These are phyloP conservation scores for Chionographis japonica DNA, from an alignment of 106 monocot species.

Conservation along the genomic window DNA sequence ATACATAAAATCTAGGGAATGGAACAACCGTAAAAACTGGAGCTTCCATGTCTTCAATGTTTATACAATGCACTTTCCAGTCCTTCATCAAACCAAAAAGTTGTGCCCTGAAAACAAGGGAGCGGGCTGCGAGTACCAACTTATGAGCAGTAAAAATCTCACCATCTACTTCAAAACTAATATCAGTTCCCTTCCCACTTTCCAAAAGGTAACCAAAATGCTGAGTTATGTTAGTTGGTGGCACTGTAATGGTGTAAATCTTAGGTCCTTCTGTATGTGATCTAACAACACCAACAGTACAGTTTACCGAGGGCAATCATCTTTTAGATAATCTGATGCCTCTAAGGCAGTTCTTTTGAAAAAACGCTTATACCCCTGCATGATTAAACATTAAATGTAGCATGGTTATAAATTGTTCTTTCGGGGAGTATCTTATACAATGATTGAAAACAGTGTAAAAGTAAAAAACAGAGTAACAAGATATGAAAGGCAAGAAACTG, in stretches of 20 bases:
- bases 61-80: constrained; percentile 52
- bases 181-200: constrained; percentile 53
- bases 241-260: constrained; percentile 56
- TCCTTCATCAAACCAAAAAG: constrained; percentile 95
- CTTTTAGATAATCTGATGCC: constrained; percentile 85
- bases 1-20: neutral
- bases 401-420: neutral
- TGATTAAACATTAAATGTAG: constrained; percentile 7
- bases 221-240: constrained; percentile 65
- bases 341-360: constrained; percentile 76
- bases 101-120: constrained; percentile 94
- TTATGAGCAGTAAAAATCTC: constrained; percentile 80
- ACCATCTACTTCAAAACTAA: constrained; percentile 76
- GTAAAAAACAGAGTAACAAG: no score
- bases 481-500: no score
- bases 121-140: constrained; percentile 73
- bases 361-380: constrained; percentile 91
- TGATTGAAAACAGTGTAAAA: no score
- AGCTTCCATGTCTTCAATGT: constrained; percentile 78
- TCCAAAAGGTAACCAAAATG: constrained; percentile 77
- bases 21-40: constrained; percentile 76
- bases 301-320: constrained; percentile 73
- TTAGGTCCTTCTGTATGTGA: constrained; percentile 87
- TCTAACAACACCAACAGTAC: constrained; percentile 84
- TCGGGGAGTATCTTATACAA: no score